These are phyloP conservation scores for Kazachstania psychrophila DNA, from an alignment of 805 yeast species.

Conservation along the genomic window DNA sequence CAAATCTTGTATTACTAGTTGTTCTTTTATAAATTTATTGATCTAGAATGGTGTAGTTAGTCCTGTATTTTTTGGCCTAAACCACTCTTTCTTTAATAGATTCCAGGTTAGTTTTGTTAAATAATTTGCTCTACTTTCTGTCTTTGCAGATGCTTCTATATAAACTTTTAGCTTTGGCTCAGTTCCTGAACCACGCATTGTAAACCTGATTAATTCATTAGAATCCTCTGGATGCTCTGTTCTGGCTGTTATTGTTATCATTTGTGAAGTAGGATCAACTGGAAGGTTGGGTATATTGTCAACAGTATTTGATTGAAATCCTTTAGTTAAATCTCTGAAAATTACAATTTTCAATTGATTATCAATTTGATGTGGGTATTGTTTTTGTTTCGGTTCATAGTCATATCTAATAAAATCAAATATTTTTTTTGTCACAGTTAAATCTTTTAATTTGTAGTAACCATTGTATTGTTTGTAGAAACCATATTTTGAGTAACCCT, in stretches of 20 bases:
- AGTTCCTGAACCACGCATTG: constrained; percentile 92
- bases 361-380: constrained; percentile 47
- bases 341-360: constrained; percentile 39
- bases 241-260: constrained; percentile 62
- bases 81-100: constrained; percentile 51
- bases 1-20: too few species aligned
- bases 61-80: constrained; percentile 48
- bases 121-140: constrained; percentile 38
- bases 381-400: constrained; percentile 14
- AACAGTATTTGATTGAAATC: constrained; percentile 62
- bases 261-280: constrained; percentile 63
- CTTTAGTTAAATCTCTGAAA: constrained; percentile 81
- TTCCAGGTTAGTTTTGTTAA: constrained; percentile 65
- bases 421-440: constrained; percentile 41
- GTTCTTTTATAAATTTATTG: constrained; percentile 7
- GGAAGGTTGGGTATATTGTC: constrained; percentile 59
- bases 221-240: constrained; percentile 23
- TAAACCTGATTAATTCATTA: constrained; percentile 46
- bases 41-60: too few species aligned
- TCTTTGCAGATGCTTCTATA: constrained; percentile 59
- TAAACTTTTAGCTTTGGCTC: constrained; percentile 92
- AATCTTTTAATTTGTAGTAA: constrained; percentile 59
- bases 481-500: constrained; percentile 61
- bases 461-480: constrained; percentile 81
- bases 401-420: constrained; percentile 45